phyloP scores from a whole-genome alignment of 2,329 filamentous ascomycete species.

The Cordyceps cicadae region DNA sequence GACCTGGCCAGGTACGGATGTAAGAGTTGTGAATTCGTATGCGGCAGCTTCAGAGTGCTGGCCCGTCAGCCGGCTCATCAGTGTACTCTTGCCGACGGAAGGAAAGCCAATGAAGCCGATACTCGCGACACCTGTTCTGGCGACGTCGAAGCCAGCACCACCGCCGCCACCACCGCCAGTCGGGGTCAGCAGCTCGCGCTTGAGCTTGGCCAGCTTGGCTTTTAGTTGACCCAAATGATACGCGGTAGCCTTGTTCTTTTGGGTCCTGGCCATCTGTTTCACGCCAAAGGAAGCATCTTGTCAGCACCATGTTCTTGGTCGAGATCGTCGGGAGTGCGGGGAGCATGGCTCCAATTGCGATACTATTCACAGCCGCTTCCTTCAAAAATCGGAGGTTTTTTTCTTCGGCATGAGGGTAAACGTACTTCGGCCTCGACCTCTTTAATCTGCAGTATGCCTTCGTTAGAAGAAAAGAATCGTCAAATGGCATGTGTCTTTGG shows the following conservation, averaged over 20 bases:
- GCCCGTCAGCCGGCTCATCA: constrained; percentile 90
- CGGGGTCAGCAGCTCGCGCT: constrained; percentile 88
- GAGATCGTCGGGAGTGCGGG: neutral
- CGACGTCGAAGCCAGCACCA: constrained; percentile 90
- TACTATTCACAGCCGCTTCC: neutral
- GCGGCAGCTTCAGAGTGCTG: constrained; percentile 96
- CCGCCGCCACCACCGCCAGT: constrained; percentile 75
- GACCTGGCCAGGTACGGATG: constrained; percentile 93
- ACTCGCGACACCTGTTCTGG: constrained; percentile 92
- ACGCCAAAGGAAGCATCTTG: constrained; percentile 14
- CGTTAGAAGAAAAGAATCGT: constrained; percentile 8
- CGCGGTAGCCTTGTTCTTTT: constrained; percentile 94
- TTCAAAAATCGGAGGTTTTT: neutral
- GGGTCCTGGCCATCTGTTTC: constrained; percentile 79
- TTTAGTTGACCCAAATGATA: constrained; percentile 94
- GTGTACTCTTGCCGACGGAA: constrained; percentile 94
- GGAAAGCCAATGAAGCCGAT: constrained; percentile 98
- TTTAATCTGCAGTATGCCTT: constrained; percentile 62
- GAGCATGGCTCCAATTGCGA: too few species aligned
- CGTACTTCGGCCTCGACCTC: constrained; percentile 89
- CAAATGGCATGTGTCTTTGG: neutral
- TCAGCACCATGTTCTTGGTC: neutral
- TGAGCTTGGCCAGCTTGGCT: constrained; percentile 95
- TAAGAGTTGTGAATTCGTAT: constrained; percentile 98
- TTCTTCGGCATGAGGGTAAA: constrained; percentile 15